Evolutionary conservation across 2,329 filamentous ascomycete genomes (phyloP).

Genomic region (Rutstroemia sp.): DNA sequence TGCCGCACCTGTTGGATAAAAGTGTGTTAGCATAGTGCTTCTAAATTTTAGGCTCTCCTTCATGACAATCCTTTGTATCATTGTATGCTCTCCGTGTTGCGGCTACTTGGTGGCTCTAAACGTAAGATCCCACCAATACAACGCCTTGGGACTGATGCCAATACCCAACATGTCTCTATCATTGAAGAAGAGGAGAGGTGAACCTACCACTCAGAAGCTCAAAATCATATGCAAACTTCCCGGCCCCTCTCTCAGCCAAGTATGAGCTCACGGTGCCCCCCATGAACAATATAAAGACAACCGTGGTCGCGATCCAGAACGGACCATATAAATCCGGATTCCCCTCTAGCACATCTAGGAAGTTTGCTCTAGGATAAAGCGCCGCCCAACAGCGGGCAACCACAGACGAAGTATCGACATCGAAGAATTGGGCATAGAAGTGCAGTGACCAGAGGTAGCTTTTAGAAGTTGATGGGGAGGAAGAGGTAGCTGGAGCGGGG

Average conservation of each 20-base stretch:
- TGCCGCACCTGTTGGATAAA: slow-evolving; percentile 55
- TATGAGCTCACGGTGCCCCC: slow-evolving; percentile 95
- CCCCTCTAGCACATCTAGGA: slow-evolving; percentile 92
- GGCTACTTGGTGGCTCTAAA: too few species aligned
- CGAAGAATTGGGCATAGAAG: slow-evolving; percentile 98
- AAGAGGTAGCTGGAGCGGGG: slow-evolving; percentile 49
- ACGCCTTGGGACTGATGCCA: too few species aligned
- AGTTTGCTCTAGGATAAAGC: slow-evolving; percentile 87
- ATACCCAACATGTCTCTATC: background rate
- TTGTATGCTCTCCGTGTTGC: too few species aligned
- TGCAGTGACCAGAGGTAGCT: slow-evolving; percentile 85
- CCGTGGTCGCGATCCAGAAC: slow-evolving; percentile 97
- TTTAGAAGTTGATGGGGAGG: slow-evolving; percentile 51
- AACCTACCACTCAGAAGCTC: slow-evolving; percentile 67
- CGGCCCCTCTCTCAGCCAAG: slow-evolving; percentile 57
- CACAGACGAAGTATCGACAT: slow-evolving; percentile 90
- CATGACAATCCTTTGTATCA: too few species aligned
- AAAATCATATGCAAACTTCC: slow-evolving; percentile 87
- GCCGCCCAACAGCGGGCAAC: slow-evolving; percentile 79
- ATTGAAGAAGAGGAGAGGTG: background rate
- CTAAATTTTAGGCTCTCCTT: too few species aligned
- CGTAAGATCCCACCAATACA: too few species aligned
- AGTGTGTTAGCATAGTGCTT: background rate
- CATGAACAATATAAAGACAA: slow-evolving; percentile 89
- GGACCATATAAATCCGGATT: slow-evolving; percentile 96